Evolutionary conservation across 2,329 filamentous ascomycete species (phyloP).

Genomic region (Colletotrichum sp.): DNA sequence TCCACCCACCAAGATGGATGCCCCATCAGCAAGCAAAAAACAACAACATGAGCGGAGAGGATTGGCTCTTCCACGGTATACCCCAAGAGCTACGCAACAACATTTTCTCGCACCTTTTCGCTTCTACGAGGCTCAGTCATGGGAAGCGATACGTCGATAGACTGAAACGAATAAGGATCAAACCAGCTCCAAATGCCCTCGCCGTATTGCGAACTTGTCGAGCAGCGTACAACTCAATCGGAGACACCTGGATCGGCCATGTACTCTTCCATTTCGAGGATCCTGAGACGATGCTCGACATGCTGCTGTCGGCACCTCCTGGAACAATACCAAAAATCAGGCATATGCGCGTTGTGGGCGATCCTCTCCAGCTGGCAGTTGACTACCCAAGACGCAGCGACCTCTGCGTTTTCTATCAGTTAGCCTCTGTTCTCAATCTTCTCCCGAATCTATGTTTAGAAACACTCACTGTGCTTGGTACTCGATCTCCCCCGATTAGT

Average conservation of each 20-base stretch:
- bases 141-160: background rate
- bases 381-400: background rate
- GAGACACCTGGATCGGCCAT: background rate
- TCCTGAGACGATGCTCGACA: background rate
- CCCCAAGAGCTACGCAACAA: background rate
- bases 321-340: background rate
- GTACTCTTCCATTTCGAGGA: background rate
- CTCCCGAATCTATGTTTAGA: background rate
- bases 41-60: background rate
- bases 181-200: background rate
- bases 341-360: background rate
- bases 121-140: background rate
- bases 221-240: background rate
- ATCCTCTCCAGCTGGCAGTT: background rate
- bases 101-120: background rate
- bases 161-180: background rate
- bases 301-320: background rate
- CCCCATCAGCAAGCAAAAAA: background rate
- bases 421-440: background rate
- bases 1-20: background rate
- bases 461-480: background rate
- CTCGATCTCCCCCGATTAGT: background rate
- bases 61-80: background rate
- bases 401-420: background rate
- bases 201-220: background rate